phyloP scores from a whole-genome alignment of 495 filamentous ascomycete genomes.

The Talaromyces proteolyticus region DNA sequence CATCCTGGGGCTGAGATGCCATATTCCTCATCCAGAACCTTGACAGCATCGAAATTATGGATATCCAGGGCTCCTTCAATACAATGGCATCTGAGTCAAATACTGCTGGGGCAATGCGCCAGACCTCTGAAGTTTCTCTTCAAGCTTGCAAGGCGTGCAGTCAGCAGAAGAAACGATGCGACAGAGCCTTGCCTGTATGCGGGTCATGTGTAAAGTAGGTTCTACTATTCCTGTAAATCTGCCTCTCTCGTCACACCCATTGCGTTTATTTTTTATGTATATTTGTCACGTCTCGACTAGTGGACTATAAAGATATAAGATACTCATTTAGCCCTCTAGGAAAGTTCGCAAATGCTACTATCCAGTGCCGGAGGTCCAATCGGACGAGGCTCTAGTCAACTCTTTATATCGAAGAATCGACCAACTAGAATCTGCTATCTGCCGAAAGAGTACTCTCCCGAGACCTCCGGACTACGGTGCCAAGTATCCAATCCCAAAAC shows the following conservation, averaged over 20 bases:
- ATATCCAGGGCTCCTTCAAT: not conserved
- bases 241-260: not conserved
- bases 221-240: not conserved
- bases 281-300: not conserved
- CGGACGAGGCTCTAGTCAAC: not conserved
- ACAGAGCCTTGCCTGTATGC: not conserved
- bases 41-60: not conserved
- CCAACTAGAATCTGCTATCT: not conserved
- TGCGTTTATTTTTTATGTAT: not conserved
- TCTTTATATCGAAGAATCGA: not conserved
- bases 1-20: not conserved
- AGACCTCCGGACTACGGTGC: not conserved
- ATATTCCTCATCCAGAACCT: not conserved
- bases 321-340: not conserved
- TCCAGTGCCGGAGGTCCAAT: not conserved
- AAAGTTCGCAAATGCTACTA: not conserved
- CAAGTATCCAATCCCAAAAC: not conserved
- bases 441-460: not conserved
- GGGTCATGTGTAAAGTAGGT: conserved; percentile 2
- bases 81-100: not conserved
- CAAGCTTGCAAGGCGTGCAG: conserved; percentile 5
- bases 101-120: not conserved
- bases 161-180: conserved; percentile 1
- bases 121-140: not conserved
- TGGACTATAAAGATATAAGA: too few species aligned